Base-by-base conservation (phyloP, 495 filamentous ascomycete species). In the Durotheca rogersii region DNA sequence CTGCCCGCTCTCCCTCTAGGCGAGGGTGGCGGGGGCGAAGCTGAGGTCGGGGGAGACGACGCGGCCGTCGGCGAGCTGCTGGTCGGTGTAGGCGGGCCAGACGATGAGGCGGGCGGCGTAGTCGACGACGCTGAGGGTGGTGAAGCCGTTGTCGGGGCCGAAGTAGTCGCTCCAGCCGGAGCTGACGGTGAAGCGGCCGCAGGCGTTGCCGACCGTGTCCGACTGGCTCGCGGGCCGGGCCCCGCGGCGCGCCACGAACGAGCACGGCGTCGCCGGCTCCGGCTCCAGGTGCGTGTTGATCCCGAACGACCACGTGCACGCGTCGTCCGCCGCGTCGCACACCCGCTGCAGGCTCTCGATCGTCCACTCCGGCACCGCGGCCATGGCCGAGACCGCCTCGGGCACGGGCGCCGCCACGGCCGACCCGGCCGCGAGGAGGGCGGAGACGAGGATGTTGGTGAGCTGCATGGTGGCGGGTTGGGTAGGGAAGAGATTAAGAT, bases 161-260 rank as follows among this genome's bases (percentile, higher is more conserved):
- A 72, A 76, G 15, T 73, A 61, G 55, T 72, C 75, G 63, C 72
- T 75, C 73, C 73, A 76, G 61, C 68, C 70, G 3, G 70, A 64
- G 20, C 62, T 67, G 38, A 76, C 48, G 49, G 67, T 71, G 58
- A 61, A 76, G 20, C 38, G 41, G n/a, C 70, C 71, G 61, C 71
- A 75, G 15, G 29, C 43, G 36, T 47, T 44, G 34, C 61, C 58
- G 21, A 47, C 62, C 14, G 61, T 62, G 61, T 65, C 63, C 37
- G 60, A 62, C 21, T 69, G 52, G 54, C 65, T 67, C 51, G 70
- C 71, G 20, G 54, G 58, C 12, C 33, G 37, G 25, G 31, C 34
- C 11, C 31, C 21, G 51, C 56, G 63, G 25, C 60, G 64, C 14
- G 73, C 64, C 29, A 59, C 56, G 47, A 67, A 71, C 45, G 37